Evolutionary conservation across 2,329 filamentous ascomycete genomes (phyloP).

Genomic region (Aureobasidium sp.): DNA sequence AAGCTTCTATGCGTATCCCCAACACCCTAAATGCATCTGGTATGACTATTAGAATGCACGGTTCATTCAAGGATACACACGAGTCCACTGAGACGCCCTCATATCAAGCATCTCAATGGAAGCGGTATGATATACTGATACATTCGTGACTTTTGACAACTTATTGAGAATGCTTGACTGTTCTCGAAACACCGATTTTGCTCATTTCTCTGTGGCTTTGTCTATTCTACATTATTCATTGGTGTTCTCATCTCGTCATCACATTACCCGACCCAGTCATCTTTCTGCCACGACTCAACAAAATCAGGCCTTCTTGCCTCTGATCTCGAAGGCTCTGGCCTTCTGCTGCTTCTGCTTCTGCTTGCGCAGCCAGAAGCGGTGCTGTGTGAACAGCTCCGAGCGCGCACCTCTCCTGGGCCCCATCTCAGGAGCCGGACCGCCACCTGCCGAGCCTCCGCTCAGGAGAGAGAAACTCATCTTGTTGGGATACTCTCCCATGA

Average conservation of each 20-base stretch:
- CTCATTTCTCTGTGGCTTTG: not conserved
- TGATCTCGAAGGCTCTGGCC: not conserved
- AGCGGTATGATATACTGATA: not conserved
- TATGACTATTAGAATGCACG: not conserved
- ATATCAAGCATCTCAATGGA: not conserved
- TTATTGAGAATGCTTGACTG: not conserved
- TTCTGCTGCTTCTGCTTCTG: not conserved
- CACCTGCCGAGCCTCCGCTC: not conserved
- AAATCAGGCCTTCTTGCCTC: not conserved
- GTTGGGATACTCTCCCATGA: slow-evolving; percentile 1
- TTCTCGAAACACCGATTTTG: not conserved
- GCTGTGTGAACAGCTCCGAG: not conserved
- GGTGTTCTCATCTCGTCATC: not conserved
- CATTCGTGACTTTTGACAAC: not conserved
- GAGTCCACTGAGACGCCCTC: not conserved
- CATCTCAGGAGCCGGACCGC: not conserved
- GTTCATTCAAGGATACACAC: not conserved
- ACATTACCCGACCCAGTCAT: not conserved
- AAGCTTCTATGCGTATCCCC: not conserved
- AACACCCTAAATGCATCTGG: not conserved
- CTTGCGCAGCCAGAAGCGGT: not conserved
- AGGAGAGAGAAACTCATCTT: not conserved
- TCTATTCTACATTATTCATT: not conserved
- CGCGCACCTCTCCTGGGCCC: not conserved
- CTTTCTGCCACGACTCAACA: not conserved